Evolutionary conservation across 179 eudicot genomes (phyloP), one percentile per base, ranked within the genome.

Genomic region (Actinidia arguta): DNA sequence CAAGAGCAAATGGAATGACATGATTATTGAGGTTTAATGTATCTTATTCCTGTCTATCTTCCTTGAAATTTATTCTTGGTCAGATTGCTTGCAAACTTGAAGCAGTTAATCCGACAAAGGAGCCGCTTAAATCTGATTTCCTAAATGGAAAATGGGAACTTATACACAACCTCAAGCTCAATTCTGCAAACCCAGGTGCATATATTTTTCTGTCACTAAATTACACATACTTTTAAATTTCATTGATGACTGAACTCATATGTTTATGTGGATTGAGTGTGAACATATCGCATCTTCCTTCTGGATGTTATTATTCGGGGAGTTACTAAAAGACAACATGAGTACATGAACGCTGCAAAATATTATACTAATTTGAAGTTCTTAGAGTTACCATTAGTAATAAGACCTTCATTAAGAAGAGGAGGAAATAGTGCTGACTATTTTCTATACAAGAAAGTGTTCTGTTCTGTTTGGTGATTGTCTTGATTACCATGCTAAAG

Each of bases 61-160:
- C 39, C 36, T 22, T 42, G 39, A 13, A 76, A 76, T 48, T 76
- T 59, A 22, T 58, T 76, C 20, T 59, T 76, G 68, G 22, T 55
- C 20, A 76, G 80, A 59, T 76, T 59, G 54, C 79, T 58, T 52
- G 69, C 51, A 76, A 76, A 76, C 79, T 76, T 59, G 79, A 76
- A 76, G 69, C 79, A n/a, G 79, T 59, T 54, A 76, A 42, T 76
- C 79, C 79, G 14, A 76, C 79, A 44, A 76, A 76, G 54, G 68
- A 59, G 36, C 79, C 79, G 8, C 91, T 96, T 39, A 93, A 96
- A 88, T 93, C 99, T 55, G 82, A 88, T 83, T 87, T 96, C 75
- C 89, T 96, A 61, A 85, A 91, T 81, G 98, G 98, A 31, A 96
- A 94, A 87, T 96, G 99, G 99, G 98, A 94, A 71, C 98, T 96